Evolutionary conservation across 495 filamentous ascomycete species (phyloP), one percentile per base, ranked within the genome.

Genomic region (Neurospora sp.): DNA sequence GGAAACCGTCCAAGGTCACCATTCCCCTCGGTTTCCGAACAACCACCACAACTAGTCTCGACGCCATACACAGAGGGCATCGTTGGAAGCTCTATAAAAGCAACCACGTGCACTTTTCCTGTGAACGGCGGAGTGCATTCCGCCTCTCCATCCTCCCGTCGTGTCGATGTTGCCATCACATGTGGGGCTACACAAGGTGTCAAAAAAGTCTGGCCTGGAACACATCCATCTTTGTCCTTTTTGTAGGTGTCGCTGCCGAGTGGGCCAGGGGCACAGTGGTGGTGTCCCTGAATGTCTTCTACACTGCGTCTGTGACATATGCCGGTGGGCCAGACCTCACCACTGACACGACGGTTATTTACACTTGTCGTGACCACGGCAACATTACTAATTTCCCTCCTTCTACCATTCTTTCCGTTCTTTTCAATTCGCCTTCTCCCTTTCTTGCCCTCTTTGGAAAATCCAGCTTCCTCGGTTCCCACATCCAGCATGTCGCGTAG

Each of bases 401-500:
- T 66, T 62, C 23, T 16, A 1, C 23, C 48, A 7, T 62, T 62
- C 54, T 62, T 27, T 31, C 54, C 23, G 5, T 62, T 23, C 16
- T 62, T 54, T 62, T 31, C 23, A 14, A 9, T 8, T 31, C 23
- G 12, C 4, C 11, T 9, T 66, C 54, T 35, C 27, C 27, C 27
- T 35, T 62, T 35, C 27, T 35, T 35, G 20, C 20, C 20, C 48
- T 59, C 20, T 59, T 12, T 14, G 31, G 31, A 11, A 10, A 7
- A 27, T 59, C 20, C 10, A 27, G 10, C 20, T 27, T 54, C 11
- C 46, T 14, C 46, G 46, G 20, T 37, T 38, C 7, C 41, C 14
- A 31, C 12, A 18, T 59, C 14, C 72, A 76, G 27, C 16, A 78
- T 78, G 81, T 75, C 76, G 75, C 80, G 44, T 12, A 39, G 78